These are phyloP conservation scores for Larix kaempferi DNA, from an alignment of 75 land plant genomes.

Conservation along the genomic window DNA sequence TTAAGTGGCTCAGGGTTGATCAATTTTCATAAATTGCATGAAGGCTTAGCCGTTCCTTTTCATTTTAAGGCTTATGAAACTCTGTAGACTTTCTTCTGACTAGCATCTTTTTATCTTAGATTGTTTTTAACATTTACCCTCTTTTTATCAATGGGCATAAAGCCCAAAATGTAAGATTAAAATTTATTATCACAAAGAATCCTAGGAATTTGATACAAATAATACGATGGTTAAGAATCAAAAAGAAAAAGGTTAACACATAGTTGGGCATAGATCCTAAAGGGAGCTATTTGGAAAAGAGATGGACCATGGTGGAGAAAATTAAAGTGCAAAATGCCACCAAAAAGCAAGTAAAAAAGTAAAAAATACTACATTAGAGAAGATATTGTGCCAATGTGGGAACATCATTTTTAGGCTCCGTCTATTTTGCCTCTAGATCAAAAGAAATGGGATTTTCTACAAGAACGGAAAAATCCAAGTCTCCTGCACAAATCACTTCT, in stretches of 20 bases:
- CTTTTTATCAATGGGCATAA: neutral
- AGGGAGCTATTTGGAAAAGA: neutral
- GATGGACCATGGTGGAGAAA: neutral
- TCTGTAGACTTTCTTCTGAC: neutral
- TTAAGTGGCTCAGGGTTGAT: neutral
- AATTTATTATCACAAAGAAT: neutral
- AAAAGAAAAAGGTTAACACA: neutral
- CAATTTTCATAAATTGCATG: neutral
- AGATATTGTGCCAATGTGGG: neutral
- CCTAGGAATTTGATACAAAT: neutral
- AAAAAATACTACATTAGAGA: neutral
- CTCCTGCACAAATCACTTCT: no score
- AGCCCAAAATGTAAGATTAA: neutral
- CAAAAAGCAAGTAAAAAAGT: neutral
- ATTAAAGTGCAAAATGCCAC: neutral
- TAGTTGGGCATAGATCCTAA: neutral
- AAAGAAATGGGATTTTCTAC: no score
- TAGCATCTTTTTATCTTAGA: neutral
- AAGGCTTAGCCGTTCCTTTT: neutral
- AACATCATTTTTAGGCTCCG: no score
- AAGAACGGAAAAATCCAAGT: no score
- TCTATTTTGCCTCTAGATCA: no score
- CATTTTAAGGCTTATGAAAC: neutral
- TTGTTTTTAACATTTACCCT: neutral
- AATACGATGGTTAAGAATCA: neutral